These are phyloP conservation scores for Candida koratica DNA, from an alignment of 805 yeast species.

Conservation along the genomic window DNA sequence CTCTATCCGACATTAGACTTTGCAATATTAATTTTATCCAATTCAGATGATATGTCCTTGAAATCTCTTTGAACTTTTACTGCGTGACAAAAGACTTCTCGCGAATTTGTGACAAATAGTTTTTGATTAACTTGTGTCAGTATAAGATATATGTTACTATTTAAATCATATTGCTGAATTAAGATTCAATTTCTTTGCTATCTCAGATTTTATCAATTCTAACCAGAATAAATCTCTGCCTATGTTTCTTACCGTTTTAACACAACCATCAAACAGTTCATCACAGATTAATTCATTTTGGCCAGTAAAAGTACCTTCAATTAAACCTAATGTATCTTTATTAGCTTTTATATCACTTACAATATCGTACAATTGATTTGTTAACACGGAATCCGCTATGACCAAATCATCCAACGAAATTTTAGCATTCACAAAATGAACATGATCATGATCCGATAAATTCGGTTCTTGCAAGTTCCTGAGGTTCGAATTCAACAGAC, in stretches of 20 bases:
- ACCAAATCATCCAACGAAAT: conserved; percentile 33
- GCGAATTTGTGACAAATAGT: no score
- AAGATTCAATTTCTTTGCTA: conserved; percentile 19
- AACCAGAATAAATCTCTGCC: conserved; percentile 43
- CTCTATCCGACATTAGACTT: conserved; percentile 26
- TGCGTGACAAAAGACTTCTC: neutral
- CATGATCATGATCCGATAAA: conserved; percentile 16
- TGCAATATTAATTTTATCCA: neutral
- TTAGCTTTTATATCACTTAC: conserved; percentile 66
- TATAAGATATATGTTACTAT: no score
- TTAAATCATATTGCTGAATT: no score
- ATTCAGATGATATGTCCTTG: neutral
- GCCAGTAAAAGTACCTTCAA: conserved; percentile 47
- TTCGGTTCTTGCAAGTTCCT: conserved; percentile 23
- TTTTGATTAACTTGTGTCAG: no score
- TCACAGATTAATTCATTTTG: conserved; percentile 34
- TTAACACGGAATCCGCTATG: conserved; percentile 37
- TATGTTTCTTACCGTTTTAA: conserved; percentile 32
- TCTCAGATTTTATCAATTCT: conserved; percentile 31
- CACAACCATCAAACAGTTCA: conserved; percentile 29
- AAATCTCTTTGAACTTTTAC: no score
- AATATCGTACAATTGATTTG: conserved; percentile 59
- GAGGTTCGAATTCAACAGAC: conserved; percentile 25
- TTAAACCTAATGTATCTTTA: conserved; percentile 58
- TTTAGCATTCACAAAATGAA: conserved; percentile 15